Conservation (phyloP, 1,284 basidiomycete species). For the Moesziomyces sp. region DNA sequence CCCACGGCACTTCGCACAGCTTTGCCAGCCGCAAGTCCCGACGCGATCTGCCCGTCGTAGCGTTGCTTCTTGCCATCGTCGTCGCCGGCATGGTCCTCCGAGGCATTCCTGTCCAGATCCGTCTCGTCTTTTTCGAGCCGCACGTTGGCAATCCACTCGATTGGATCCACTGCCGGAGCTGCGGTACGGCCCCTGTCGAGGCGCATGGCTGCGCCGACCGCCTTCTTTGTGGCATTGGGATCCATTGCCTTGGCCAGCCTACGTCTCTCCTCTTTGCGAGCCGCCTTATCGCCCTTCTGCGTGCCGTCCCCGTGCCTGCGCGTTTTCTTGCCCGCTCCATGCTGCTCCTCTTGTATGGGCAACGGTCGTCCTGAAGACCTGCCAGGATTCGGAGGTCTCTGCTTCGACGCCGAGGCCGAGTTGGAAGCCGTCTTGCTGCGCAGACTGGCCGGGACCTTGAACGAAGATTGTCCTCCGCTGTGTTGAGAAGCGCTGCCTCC, state of each 20-base stretch:
- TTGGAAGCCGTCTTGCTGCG: conserved; percentile 10
- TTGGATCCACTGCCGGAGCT: conserved; percentile 43
- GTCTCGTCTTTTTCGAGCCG: conserved; percentile 43
- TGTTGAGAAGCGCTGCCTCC: conserved; percentile 34
- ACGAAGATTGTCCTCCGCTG: conserved; percentile 36
- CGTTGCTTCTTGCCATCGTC: conserved; percentile 19
- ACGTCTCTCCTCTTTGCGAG: conserved; percentile 18
- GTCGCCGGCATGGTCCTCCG: conserved; percentile 23
- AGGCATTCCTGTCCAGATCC: conserved; percentile 8
- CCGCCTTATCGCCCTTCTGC: conserved; percentile 11
- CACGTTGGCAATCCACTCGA: conserved; percentile 58
- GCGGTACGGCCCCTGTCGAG: conserved; percentile 35
- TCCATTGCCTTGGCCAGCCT: conserved; percentile 13
- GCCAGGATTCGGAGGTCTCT: conserved; percentile 9
- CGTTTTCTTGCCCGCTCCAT: conserved; percentile 10
- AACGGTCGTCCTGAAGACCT: conserved; percentile 21
- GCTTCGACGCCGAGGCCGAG: conserved; percentile 5
- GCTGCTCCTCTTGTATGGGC: conserved; percentile 36
- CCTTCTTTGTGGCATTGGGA: conserved; percentile 10
- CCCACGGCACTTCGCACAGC: conserved; percentile 8
- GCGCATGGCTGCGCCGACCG: conserved; percentile 42
- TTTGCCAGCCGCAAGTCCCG: conserved; percentile 18
- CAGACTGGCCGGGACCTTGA: conserved; percentile 35
- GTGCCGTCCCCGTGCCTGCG: conserved; percentile 11
- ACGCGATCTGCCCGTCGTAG: conserved; percentile 6